Evolutionary conservation across 140 eudicot species (phyloP), one percentile per base, ranked within the genome.

Genomic region (Flaveria floridana): DNA sequence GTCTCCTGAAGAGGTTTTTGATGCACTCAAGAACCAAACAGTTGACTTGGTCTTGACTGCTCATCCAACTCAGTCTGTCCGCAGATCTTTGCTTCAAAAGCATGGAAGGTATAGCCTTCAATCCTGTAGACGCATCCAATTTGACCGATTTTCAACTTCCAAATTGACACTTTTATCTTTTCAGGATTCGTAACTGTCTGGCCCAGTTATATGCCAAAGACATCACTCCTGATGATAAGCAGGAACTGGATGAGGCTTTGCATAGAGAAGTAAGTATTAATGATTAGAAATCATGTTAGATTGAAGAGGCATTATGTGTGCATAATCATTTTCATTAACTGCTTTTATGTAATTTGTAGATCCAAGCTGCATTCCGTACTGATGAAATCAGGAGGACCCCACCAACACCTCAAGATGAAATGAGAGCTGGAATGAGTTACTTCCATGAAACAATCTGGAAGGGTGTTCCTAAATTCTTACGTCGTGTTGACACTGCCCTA

Each of bases 361-460:
- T 94, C 73, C 99, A 94, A 91, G 99, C 99, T 79, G 99, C 99
- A 64, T 94, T 94, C 57, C 95, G 96, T 30, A 94, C 99, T 13
- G 99, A 94, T 82, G 99, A 94, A 72, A 94, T 94, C 74, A 83
- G 91, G 56, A 86, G 99, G 74, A 86, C 96, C 10, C 88, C 94
- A 20, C 99, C 99, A 4, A 86, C 97, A 9, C 99, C 99, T 39
- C 99, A 94, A 80, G 99, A 94, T 74, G 97, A 94, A 78, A 94
- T 94, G 99, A 88, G 99, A 74, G 99, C 99, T 3, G 99, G 99
- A 79, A 94, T 94, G 99, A 94, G 99, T 75, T 94, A 94, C 81
- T 94, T 94, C 71, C 97, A 94, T 69, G 99, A 94, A 79, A 94
- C 99, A 65, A 94, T 94, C 58, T 94, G 99, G 97, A 91, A 94